These are phyloP conservation scores for Candida nanaspora DNA, from an alignment of 805 yeast genomes.

Conservation along the genomic window DNA sequence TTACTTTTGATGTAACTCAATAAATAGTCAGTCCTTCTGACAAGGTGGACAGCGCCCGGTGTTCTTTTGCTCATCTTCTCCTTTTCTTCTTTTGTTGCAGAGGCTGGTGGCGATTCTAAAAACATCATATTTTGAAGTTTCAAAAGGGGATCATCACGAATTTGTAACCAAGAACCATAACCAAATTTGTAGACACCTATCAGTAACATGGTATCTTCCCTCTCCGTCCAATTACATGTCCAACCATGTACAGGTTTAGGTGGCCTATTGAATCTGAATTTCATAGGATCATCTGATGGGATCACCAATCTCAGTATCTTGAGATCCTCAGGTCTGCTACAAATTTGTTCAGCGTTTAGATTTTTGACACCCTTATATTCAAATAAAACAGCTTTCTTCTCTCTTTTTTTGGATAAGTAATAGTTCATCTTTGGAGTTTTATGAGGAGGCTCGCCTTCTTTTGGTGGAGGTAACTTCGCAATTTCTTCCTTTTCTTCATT, in stretches of 20 bases:
- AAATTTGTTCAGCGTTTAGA: conserved; percentile 81
- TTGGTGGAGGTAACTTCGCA: conserved; percentile 20
- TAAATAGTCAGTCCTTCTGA: conserved; percentile 86
- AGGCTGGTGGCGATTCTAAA: conserved; percentile 37
- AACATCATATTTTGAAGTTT: conserved; percentile 81
- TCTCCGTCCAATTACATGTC: conserved; percentile 79
- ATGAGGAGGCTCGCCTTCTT: conserved; percentile 18
- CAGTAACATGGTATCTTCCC: conserved; percentile 80
- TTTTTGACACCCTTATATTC: conserved; percentile 84
- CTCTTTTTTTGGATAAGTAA: conserved; percentile 64
- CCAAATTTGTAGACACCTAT: conserved; percentile 91
- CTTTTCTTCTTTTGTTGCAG: conserved; percentile 29
- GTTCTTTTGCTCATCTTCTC: conserved; percentile 48
- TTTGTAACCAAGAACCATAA: conserved; percentile 90
- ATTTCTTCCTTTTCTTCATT: conserved; percentile 40
- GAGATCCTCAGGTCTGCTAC: conserved; percentile 84
- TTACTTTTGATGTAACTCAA: conserved; percentile 57
- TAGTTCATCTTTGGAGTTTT: conserved; percentile 34
- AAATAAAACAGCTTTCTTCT: conserved; percentile 83
- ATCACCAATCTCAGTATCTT: conserved; percentile 46
- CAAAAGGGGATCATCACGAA: conserved; percentile 90
- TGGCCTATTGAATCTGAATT: conserved; percentile 50
- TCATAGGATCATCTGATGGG: conserved; percentile 48
- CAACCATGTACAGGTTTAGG: conserved; percentile 86
- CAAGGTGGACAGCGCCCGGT: conserved; percentile 89